Conservation (phyloP, 441 rosid genomes). For the Manihot esculenta region DNA sequence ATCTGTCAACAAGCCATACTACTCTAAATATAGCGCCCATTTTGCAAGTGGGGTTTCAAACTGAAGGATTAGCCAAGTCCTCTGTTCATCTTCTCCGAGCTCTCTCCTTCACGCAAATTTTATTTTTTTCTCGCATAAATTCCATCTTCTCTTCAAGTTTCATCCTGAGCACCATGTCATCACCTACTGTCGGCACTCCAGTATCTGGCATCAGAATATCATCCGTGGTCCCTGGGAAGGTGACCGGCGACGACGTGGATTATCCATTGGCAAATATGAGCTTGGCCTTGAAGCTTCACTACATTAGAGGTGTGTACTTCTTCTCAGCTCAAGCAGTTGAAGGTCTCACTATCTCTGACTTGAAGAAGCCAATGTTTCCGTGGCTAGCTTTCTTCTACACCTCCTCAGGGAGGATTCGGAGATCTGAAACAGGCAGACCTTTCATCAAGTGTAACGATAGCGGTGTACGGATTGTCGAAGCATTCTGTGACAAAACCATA, state of each 20-base stretch:
- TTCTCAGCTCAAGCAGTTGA: conserved; percentile 34
- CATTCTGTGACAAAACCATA: conserved; percentile 41
- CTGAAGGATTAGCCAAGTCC: too few species aligned
- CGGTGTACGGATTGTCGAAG: conserved; percentile 63
- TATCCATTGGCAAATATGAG: conserved; percentile 45
- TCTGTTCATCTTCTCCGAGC: too few species aligned
- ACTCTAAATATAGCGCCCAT: too few species aligned
- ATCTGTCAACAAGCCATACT: not conserved
- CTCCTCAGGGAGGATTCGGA: conserved; percentile 51
- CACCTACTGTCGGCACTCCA: conserved; percentile 11
- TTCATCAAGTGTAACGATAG: conserved; percentile 70
- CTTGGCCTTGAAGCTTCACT: conserved; percentile 74
- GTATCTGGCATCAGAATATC: conserved; percentile 44
- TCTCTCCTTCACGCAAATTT: not conserved
- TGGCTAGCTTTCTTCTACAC: conserved; percentile 38
- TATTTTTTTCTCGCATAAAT: too few species aligned
- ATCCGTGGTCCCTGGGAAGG: conserved; percentile 51
- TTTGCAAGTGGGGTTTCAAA: too few species aligned
- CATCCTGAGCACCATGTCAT: too few species aligned
- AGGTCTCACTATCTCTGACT: conserved; percentile 33
- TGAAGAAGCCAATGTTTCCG: conserved; percentile 46
- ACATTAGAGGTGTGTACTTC: conserved; percentile 56
- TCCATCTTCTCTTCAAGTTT: too few species aligned
- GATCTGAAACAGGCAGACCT: conserved; percentile 37
- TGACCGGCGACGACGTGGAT: conserved; percentile 37